phyloP scores from a whole-genome alignment of 1,284 basidiomycete genomes.

The Irpex sp. region DNA sequence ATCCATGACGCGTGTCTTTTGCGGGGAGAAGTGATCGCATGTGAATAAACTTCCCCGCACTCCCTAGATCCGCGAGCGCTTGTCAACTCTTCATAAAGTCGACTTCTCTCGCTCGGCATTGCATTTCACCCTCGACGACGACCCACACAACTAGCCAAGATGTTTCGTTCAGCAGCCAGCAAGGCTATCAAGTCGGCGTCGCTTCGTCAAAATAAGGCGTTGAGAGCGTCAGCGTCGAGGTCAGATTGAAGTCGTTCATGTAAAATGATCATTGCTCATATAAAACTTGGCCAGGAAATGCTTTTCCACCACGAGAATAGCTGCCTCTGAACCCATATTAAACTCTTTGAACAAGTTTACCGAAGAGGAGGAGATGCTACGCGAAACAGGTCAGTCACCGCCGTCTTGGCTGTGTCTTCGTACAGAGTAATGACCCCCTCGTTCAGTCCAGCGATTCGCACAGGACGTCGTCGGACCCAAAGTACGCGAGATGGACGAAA shows the following conservation, averaged over 20 bases:
- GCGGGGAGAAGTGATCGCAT: not conserved
- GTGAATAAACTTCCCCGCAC: not conserved
- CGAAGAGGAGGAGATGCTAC: conserved; percentile 88
- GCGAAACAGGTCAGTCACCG: conserved; percentile 69
- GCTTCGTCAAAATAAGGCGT: not conserved
- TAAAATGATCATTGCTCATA: not conserved
- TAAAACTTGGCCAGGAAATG: not conserved
- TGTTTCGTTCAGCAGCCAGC: not conserved
- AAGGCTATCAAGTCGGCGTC: not conserved
- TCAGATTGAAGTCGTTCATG: not conserved
- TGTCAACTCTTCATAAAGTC: not conserved
- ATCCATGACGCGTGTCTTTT: too few relatives aligned
- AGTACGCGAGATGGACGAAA: conserved; percentile 97
- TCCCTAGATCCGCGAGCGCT: not conserved
- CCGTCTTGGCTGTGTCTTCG: not conserved
- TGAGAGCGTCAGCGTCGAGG: not conserved
- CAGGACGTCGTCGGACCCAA: conserved; percentile 85
- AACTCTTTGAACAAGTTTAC: conserved; percentile 77
- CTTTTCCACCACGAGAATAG: conserved; percentile 9
- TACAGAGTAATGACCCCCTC: not conserved
- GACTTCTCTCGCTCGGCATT: not conserved
- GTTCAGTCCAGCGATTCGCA: conserved; percentile 79
- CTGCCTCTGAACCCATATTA: conserved; percentile 21
- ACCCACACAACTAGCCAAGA: not conserved
- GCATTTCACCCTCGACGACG: not conserved